phyloP scores from a whole-genome alignment of 495 filamentous ascomycete species.

The Platismatia glauca region DNA sequence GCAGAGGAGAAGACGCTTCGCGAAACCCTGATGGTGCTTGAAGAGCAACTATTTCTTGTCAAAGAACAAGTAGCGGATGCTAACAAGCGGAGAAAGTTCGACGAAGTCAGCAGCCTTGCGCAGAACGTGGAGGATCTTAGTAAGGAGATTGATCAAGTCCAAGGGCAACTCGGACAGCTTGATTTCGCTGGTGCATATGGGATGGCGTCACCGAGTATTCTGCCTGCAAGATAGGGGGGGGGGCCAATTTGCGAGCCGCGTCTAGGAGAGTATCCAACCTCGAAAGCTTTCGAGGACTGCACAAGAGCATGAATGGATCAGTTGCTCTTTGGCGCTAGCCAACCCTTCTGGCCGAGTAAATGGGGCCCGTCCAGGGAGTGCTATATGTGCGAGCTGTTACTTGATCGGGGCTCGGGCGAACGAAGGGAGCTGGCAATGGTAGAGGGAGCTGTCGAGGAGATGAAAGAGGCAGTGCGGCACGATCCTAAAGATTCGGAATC shows the following conservation, averaged over 20 bases:
- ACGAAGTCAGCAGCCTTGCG: conserved; percentile 74
- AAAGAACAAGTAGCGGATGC: conserved; percentile 80
- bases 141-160: conserved; percentile 66
- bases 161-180: conserved; percentile 39
- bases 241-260: background rate
- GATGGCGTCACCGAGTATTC: conserved; percentile 15
- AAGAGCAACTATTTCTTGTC: conserved; percentile 91
- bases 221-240: conserved; percentile 2
- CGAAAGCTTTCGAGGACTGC: background rate
- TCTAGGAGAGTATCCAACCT: background rate
- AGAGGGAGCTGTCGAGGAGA: background rate
- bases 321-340: background rate
- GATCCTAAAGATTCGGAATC: background rate
- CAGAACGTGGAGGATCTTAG: conserved; percentile 79
- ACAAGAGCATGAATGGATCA: background rate
- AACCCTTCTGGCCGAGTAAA: background rate
- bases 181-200: conserved; percentile 47
- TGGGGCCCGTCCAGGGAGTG: background rate
- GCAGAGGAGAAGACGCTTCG: conserved; percentile 78
- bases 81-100: conserved; percentile 71
- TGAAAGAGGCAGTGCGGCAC: background rate
- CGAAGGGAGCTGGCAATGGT: background rate
- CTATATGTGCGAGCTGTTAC: background rate
- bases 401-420: background rate
- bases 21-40: conserved; percentile 78